Evolutionary conservation across 805 yeast species (phyloP).

Genomic region (Blastobotrys parvus): DNA sequence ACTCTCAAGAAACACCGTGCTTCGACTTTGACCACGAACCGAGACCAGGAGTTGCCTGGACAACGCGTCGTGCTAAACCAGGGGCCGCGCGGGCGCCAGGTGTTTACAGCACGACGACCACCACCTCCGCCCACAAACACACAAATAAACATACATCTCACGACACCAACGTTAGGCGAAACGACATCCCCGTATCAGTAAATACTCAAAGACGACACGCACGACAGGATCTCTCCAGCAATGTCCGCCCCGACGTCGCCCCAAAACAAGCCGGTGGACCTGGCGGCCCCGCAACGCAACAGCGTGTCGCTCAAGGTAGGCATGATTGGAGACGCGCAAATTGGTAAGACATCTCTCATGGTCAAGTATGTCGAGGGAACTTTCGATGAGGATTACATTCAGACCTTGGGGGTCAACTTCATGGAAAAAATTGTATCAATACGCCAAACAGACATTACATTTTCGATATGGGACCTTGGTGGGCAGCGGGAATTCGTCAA

Average conservation of each 20-base stretch:
- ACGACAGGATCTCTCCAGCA: too few relatives aligned
- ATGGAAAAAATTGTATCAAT: constrained; percentile 84
- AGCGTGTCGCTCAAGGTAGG: constrained; percentile 63
- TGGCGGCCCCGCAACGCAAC: constrained; percentile 22
- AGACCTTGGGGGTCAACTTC: constrained; percentile 90
- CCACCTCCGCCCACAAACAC: too few relatives aligned
- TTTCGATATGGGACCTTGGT: constrained; percentile 92
- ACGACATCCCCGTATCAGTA: too few relatives aligned
- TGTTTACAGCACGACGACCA: too few relatives aligned
- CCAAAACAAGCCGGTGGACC: constrained; percentile 19
- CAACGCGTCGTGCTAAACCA: too few relatives aligned
- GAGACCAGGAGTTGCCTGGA: too few relatives aligned
- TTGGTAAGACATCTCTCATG: constrained; percentile 94
- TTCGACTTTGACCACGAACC: too few relatives aligned
- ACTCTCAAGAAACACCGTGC: too few relatives aligned
- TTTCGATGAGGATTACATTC: constrained; percentile 85
- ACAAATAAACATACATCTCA: too few relatives aligned
- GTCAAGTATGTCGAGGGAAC: constrained; percentile 94
- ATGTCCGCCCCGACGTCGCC: constrained; percentile 6
- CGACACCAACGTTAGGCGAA: too few relatives aligned
- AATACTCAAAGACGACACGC: too few relatives aligned
- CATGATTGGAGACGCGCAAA: constrained; percentile 89
- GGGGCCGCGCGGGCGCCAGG: too few relatives aligned
- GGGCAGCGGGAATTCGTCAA: constrained; percentile 93
- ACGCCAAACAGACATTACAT: constrained; percentile 78